Evolutionary conservation across 768 basidiomycete genomes (phyloP), one percentile per base, ranked within the genome.

Genomic region (Tremella mesenterica): DNA sequence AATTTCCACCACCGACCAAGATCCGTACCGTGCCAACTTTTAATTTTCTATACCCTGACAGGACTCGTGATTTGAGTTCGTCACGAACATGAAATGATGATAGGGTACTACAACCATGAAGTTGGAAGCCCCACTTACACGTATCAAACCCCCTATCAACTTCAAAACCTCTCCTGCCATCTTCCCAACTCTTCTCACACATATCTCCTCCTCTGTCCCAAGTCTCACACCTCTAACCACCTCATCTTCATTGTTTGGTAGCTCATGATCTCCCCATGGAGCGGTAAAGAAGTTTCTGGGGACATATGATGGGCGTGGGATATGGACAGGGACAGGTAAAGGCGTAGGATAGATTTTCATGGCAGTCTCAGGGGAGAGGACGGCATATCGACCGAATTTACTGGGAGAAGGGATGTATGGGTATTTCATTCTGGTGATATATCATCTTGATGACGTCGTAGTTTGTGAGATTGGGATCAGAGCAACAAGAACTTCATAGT

Each of bases 141-240:
- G 57, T 27, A 71, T 53, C 59, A 86, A 80, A 71, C 78, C 75
- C 8, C 81, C 81, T 30, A 84, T 81, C 63, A 78, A 81, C 14
- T 78, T 74, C 53, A 84, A 75, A 1, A 83, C 81, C 50, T 75
- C 71, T 58, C 74, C 79, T 0, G 85, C 85, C 48, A 86, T 72
- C 28, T 38, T 71, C 1, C 81, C 82, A 36, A 81, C 82, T 20
- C 75, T 72, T 29, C 83, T 75, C 12, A 87, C 53, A 5, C 71
- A 75, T 7, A 28, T 52, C 64, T 86, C 84, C 25, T 80, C 79
- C 10, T 76, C 73, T 9, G 78, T 77, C 6, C 81, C 81, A 0
- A 85, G 76, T 28, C 61, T 56, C n/a, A 85, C 77, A 41, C 68
- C 70, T 28, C 61, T 56, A n/a, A 85, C 77, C 43, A 67, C 70